Evolutionary conservation across 1,284 basidiomycete genomes (phyloP).

Genomic region (Ustilago shanxiensis): DNA sequence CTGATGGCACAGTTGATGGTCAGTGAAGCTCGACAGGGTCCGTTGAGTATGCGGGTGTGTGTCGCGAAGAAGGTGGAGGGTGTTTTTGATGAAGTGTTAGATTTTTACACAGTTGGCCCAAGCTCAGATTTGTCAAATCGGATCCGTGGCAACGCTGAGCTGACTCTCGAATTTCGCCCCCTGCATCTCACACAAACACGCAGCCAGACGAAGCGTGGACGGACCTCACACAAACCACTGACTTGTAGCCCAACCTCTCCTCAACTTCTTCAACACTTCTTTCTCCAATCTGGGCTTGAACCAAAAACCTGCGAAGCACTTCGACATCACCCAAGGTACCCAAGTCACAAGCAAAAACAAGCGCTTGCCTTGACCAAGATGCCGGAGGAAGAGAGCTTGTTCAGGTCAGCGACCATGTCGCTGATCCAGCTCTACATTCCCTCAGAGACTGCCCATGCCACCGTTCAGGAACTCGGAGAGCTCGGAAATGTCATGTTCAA

Average conservation of each 20-base stretch:
- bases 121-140: constrained; percentile 18
- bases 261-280: background rate
- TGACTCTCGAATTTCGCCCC: constrained; percentile 8
- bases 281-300: background rate
- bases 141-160: constrained; percentile 20
- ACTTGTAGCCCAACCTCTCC: too few species aligned
- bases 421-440: constrained; percentile 98
- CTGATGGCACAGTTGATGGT: background rate
- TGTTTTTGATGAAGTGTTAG: constrained; percentile 15
- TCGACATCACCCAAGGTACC: background rate
- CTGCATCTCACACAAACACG: constrained; percentile 13
- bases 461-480: constrained; percentile 93
- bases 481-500: constrained; percentile 97
- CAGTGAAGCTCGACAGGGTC: background rate
- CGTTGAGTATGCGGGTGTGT: background rate
- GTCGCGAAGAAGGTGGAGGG: constrained; percentile 30
- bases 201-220: constrained; percentile 9
- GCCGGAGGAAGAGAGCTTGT: constrained; percentile 65
- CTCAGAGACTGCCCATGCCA: constrained; percentile 95
- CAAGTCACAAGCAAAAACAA: background rate
- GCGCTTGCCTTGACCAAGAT: constrained; percentile 25
- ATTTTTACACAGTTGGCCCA: constrained; percentile 6
- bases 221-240: constrained; percentile 10
- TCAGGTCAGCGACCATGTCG: constrained; percentile 78
- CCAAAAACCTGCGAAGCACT: background rate